Evolutionary conservation across 176 grass and related monocot species (phyloP).

Genomic region (Chloris gayana): DNA sequence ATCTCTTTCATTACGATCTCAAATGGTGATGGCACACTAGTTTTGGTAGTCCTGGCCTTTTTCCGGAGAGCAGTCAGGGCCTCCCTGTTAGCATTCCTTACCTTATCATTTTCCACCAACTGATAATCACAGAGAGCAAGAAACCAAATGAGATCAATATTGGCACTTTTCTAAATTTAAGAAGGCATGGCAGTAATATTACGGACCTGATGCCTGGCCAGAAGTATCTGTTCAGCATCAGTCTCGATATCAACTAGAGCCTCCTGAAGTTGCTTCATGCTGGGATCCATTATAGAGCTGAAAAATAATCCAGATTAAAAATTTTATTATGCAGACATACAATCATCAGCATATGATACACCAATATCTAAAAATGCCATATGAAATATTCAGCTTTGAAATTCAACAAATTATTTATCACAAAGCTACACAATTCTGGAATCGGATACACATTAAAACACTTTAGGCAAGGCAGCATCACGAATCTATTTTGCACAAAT

Average conservation of each 20-base stretch:
- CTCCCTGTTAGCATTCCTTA: conserved; percentile 75
- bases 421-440: not conserved
- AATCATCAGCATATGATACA: not conserved
- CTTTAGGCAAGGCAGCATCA: not conserved
- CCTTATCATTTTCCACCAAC: conserved; percentile 77
- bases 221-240: conserved; percentile 79
- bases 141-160: conserved; percentile 3
- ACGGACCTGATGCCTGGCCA: conserved; percentile 84
- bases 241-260: conserved; percentile 74
- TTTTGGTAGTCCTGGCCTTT: conserved; percentile 77
- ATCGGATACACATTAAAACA: not conserved
- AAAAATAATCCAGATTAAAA: conserved; percentile 23
- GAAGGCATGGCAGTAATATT: not conserved
- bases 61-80: conserved; percentile 32
- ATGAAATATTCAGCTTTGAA: not conserved
- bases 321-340: too few relatives aligned
- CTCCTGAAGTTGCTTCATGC: conserved; percentile 70
- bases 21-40: conserved; percentile 76
- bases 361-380: not conserved
- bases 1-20: conserved; percentile 83
- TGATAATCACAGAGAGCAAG: conserved; percentile 27
- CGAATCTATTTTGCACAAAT: not conserved
- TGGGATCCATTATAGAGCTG: conserved; percentile 62
- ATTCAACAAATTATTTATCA: not conserved
- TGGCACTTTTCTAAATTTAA: not conserved